Evolutionary conservation across 2,329 filamentous ascomycete species (phyloP).

Genomic region (Clathrospora elynae): DNA sequence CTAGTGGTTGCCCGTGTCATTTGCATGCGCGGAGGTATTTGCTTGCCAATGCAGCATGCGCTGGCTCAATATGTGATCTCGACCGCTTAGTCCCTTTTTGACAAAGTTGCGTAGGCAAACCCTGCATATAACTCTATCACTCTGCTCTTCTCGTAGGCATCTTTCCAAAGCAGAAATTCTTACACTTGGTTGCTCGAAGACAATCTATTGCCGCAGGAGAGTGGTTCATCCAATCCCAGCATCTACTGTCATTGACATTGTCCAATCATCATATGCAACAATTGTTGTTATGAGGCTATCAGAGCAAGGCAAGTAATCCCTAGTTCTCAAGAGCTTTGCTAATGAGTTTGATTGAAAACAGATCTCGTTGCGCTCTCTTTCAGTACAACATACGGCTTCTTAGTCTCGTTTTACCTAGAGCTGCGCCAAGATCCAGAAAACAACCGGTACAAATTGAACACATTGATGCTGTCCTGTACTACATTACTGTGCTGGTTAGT

Average conservation of each 20-base stretch:
- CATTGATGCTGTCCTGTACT: background rate
- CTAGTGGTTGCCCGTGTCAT: background rate
- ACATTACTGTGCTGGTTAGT: background rate
- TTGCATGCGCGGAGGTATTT: background rate
- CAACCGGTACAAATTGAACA: background rate
- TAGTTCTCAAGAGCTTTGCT: slow-evolving; percentile 2
- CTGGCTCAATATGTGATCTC: background rate
- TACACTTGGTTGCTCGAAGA: background rate
- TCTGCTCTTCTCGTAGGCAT: background rate
- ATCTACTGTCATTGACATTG: background rate
- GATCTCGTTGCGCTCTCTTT: slow-evolving; percentile 1
- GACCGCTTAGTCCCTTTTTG: no score
- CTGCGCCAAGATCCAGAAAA: slow-evolving; percentile 1
- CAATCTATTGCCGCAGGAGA: background rate
- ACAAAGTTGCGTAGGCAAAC: no score
- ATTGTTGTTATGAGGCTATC: slow-evolving; percentile 1
- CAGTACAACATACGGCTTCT: background rate
- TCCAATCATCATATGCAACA: background rate
- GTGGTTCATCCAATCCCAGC: background rate
- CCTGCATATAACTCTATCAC: slow-evolving; percentile 1
- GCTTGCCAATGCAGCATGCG: background rate
- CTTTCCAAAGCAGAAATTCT: background rate
- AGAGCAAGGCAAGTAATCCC: background rate
- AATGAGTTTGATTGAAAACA: slow-evolving; percentile 1
- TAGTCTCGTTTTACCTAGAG: background rate